These are phyloP conservation scores for Geosiphon pyriformis DNA, from an alignment of 192 early-diverging fungal genomes.

Conservation along the genomic window DNA sequence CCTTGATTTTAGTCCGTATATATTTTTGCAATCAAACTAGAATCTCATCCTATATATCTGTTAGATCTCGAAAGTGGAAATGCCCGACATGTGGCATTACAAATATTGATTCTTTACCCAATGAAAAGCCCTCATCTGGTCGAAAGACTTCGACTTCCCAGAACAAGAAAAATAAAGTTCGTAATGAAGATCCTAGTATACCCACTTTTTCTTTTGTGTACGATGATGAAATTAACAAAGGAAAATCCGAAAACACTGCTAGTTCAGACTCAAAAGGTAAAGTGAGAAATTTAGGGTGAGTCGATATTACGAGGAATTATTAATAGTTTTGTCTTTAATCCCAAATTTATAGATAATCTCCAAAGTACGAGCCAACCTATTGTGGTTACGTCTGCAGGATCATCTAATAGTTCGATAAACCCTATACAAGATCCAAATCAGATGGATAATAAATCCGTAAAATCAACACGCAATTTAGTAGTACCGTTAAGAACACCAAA, in stretches of 20 bases:
- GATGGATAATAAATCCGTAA: not conserved
- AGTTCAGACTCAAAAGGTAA: conserved; percentile 67
- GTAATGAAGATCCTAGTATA: not conserved
- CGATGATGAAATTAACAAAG: conserved; percentile 18
- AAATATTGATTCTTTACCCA: conserved; percentile 15
- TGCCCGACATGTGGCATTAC: conserved; percentile 6
- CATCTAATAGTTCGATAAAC: not conserved
- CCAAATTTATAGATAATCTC: too few species aligned
- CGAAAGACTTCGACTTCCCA: not conserved
- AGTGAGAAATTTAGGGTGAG: too few species aligned
- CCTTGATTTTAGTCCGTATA: not conserved
- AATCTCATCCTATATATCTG: not conserved
- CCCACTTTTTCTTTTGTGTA: conserved; percentile 18
- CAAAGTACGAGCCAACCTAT: not conserved
- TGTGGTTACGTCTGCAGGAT: not conserved
- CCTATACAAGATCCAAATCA: not conserved
- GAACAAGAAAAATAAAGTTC: not conserved
- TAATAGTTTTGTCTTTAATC: too few species aligned
- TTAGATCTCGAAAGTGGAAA: conserved; percentile 19
- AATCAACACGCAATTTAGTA: not conserved
- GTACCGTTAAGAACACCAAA: too few species aligned
- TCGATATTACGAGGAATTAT: too few species aligned
- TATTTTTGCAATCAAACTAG: not conserved
- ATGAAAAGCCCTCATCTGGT: not conserved
- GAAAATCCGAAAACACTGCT: conserved; percentile 43